Conservation (phyloP, 768 basidiomycete genomes). For the Crepidotus variabilis region DNA sequence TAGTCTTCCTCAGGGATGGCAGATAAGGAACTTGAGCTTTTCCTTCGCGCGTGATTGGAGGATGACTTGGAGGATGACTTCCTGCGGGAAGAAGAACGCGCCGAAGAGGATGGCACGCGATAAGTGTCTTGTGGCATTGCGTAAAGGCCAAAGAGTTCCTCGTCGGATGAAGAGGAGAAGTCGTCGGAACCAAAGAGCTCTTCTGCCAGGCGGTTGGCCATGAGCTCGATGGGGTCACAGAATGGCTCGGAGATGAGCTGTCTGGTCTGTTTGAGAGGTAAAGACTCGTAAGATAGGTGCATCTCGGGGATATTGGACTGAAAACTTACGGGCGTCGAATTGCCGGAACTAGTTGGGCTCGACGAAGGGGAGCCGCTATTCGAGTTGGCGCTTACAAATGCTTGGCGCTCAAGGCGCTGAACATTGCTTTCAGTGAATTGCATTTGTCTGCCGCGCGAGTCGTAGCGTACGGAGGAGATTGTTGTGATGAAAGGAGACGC, state of each 20-base stretch:
- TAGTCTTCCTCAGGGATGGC: slow-evolving; percentile 27
- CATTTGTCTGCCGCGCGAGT: slow-evolving; percentile 41
- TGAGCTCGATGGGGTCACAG: slow-evolving; percentile 25
- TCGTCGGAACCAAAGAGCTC: slow-evolving; percentile 13
- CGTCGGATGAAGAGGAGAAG: slow-evolving; percentile 19
- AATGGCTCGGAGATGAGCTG: slow-evolving; percentile 22
- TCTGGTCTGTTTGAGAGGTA: not conserved
- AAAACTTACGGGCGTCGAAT: slow-evolving; percentile 19
- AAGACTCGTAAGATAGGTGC: not conserved
- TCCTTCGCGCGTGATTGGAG: slow-evolving; percentile 20
- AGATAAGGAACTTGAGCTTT: slow-evolving; percentile 20
- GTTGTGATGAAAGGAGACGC: slow-evolving; percentile 21
- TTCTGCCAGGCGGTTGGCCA: slow-evolving; percentile 24
- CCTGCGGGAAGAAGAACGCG: slow-evolving; percentile 1
- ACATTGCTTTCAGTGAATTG: slow-evolving; percentile 39
- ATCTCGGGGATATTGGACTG: not conserved
- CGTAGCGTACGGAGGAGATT: slow-evolving; percentile 28
- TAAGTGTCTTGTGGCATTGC: not conserved
- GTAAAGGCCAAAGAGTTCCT: slow-evolving; percentile 1
- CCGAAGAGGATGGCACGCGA: not conserved
- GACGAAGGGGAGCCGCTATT: slow-evolving; percentile 16
- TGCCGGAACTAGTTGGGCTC: slow-evolving; percentile 14
- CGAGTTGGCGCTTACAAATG: slow-evolving; percentile 47
- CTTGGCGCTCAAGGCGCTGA: slow-evolving; percentile 48
- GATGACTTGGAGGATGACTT: slow-evolving; percentile 10